Base-by-base conservation (phyloP, 176 grass and related monocot species). In the Dendrocalamus sinicus region DNA sequence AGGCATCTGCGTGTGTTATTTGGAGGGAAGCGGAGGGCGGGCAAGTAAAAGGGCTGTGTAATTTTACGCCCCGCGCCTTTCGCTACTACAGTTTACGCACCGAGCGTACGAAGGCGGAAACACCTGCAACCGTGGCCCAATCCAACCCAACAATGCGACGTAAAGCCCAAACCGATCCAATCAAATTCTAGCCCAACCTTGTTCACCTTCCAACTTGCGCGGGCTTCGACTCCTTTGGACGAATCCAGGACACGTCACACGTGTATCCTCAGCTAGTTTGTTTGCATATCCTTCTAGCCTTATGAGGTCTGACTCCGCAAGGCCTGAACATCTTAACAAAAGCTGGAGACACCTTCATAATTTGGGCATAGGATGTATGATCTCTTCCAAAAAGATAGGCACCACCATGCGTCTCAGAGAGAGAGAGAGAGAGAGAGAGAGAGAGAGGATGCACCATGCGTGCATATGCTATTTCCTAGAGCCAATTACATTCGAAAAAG, bases 1-100 rank as follows among this genome's bases (percentile, higher is more conserved):
- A 35, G 87, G 53, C 89, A 91, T 91, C 60, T 67, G 24, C 67
- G 67, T 41, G 32, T 5, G 67, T 20, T 70, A 43, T 70, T 43
- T n/a, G 8, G 39, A n/a, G 19, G 19, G 37, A 70, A n/a, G 16
- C 22, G 39, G 39, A 70, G 8, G 15, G 67, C 1, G 1, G 1
- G 4, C 4, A 12, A 5, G 66, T 68, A 41, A 10, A 68, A 20
- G 19, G 19, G 39, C 22, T 3, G 67, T 20, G 19, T 13, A 43
- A 19, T 5, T 22, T 11, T 12, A 43, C 35, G 7, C 15, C 7
- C 66, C 12, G 7, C 12, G 6, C 11, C 10, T 23, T 62, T 12
- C 59, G 6, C 8, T 4, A 23, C 10, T 26, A n/a, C n/a, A 47
- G 2, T 57, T 22, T 22, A 20, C 54, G 17, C 7, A 57, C 19